Evolutionary conservation across 2,329 filamentous ascomycete species (phyloP), one percentile per base, ranked within the genome.

Genomic region (Pseudomassariella vexata): DNA sequence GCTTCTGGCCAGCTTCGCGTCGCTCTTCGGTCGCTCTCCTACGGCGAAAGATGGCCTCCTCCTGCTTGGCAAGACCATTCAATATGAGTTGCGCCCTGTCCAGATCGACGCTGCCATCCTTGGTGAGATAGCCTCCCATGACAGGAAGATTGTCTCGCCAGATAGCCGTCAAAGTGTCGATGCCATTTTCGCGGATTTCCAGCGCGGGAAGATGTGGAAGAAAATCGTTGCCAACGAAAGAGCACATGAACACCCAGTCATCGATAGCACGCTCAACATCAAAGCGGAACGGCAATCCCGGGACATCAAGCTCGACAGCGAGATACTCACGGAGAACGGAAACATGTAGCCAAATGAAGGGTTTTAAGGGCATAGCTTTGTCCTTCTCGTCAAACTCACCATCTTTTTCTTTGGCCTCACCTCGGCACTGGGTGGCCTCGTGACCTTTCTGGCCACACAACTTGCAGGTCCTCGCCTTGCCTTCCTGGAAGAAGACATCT

Each of bases 201-300:
- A 98, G 72, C 49, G 90, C 94, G n/a, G 92, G 92, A 37, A 98
- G 68, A 69, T 98, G 92, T 30, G 92, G 92, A 46, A 98, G 65
- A 64, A 98, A 98, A 66, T 98, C 94, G 60, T 98, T 98, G 45
- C 90, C 90, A 35, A 96, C 90, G 56, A 96, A 96, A 65, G 94
- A 96, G 63, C 90, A 96, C 79, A 96, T 92, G 58, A 96, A 96
- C 10, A 96, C 87, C 92, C 90, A 96, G 55, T 96, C 90, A 59
- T 96, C 92, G 37, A 96, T 76, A 17, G 89, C 89, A 44, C 92
- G 80, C 60, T 98, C 92, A 26, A 98, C 70, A 55, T 98, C 88
- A 59, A 94, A 96, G 34, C 77, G 76, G 61, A 96, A 96, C 2
- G 82, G 81, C 44, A 95, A 76, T 35, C 79, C 75, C 12, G 86